These are phyloP conservation scores for Mycena sanguinolenta DNA, from an alignment of 768 basidiomycete species.

Conservation along the genomic window DNA sequence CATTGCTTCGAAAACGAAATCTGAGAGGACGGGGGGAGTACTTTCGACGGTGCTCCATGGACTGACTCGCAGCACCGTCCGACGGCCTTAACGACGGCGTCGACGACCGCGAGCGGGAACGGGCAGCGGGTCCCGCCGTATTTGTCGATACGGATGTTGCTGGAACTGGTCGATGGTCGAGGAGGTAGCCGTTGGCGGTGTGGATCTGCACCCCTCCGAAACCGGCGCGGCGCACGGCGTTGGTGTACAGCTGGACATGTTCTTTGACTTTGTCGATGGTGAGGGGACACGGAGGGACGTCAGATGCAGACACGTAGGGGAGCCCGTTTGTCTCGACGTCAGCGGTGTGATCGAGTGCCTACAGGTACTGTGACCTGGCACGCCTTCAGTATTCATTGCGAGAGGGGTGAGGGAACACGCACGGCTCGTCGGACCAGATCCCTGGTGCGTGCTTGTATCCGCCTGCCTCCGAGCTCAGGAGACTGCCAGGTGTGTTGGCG, in stretches of 20 bases:
- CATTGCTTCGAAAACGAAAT: slow-evolving; percentile 11
- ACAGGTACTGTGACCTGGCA: slow-evolving; percentile 61
- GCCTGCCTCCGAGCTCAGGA: slow-evolving; percentile 53
- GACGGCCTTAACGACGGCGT: too few species aligned
- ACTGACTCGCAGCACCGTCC: slow-evolving; percentile 66
- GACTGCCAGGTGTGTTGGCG: slow-evolving; percentile 44
- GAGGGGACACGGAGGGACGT: slow-evolving; percentile 45
- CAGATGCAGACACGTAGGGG: slow-evolving; percentile 46
- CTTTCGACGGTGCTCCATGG: slow-evolving; percentile 52
- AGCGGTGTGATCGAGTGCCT: slow-evolving; percentile 59
- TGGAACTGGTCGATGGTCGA: slow-evolving; percentile 66
- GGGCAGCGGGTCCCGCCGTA: slow-evolving; percentile 45
- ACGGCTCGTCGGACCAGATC: slow-evolving; percentile 56
- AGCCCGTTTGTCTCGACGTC: slow-evolving; percentile 41
- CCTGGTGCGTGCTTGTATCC: slow-evolving; percentile 52
- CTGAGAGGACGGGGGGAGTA: slow-evolving; percentile 24
- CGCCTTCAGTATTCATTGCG: slow-evolving; percentile 21
- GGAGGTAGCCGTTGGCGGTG: slow-evolving; percentile 46
- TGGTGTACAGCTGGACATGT: slow-evolving; percentile 55
- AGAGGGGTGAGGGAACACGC: slow-evolving; percentile 8
- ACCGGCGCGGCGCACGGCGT: slow-evolving; percentile 63
- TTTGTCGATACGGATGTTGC: slow-evolving; percentile 56
- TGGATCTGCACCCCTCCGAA: too few species aligned
- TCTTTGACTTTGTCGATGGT: slow-evolving; percentile 50
- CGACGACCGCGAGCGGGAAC: slow-evolving; percentile 59